phyloP scores from a whole-genome alignment of 169 alveolate species.

The Plasmodium berghei region DNA sequence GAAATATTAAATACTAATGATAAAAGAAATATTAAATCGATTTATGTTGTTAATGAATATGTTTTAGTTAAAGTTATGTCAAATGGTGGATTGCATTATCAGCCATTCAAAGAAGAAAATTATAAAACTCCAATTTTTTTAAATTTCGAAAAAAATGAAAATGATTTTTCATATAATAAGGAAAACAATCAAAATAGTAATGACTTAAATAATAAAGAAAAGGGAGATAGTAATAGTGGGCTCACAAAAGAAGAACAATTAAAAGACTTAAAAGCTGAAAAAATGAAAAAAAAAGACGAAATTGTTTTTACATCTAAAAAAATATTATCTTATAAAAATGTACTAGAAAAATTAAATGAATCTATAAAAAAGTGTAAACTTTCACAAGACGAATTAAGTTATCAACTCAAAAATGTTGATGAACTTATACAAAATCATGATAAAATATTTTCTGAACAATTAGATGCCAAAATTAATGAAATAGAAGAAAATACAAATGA shows the following conservation, averaged over 20 bases:
- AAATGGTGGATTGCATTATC: slow-evolving; percentile 53
- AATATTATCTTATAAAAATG: slow-evolving; percentile 31
- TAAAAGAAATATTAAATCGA: slow-evolving; percentile 25
- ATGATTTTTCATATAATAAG: neutral
- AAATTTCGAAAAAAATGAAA: neutral
- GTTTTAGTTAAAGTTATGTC: slow-evolving; percentile 40
- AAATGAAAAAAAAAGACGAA: slow-evolving; percentile 41
- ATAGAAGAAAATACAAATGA: slow-evolving; percentile 13
- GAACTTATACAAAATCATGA: slow-evolving; percentile 52
- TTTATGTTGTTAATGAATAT: slow-evolving; percentile 60
- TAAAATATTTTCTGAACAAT: slow-evolving; percentile 54
- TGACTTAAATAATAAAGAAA: neutral
- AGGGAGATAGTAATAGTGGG: neutral
- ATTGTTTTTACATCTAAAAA: slow-evolving; percentile 13
- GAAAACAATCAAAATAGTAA: neutral
- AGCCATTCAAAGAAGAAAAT: slow-evolving; percentile 51
- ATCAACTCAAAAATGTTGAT: slow-evolving; percentile 40
- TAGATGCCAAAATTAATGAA: slow-evolving; percentile 60
- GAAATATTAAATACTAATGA: slow-evolving; percentile 33
- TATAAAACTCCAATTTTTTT: slow-evolving; percentile 23
- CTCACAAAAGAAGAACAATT: slow-evolving; percentile 31
- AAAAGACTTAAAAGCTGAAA: slow-evolving; percentile 33
- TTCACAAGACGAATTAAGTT: slow-evolving; percentile 53
- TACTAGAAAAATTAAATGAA: slow-evolving; percentile 31
- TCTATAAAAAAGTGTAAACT: slow-evolving; percentile 44